phyloP scores from a whole-genome alignment of 352 stramenopile species.

The Globisporangium barbulae region DNA sequence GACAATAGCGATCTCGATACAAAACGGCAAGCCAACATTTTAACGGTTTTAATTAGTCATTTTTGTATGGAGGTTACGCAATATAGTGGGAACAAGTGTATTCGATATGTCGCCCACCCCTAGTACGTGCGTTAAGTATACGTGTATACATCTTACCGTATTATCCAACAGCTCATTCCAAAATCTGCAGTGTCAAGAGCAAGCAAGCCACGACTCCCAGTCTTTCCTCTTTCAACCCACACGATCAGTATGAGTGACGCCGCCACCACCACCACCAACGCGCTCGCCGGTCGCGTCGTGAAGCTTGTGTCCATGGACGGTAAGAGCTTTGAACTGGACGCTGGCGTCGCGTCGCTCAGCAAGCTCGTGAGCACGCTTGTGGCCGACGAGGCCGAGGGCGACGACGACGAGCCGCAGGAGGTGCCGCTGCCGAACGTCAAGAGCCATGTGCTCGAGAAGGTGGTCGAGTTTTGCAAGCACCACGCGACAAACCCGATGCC shows the following conservation, averaged over 20 bases:
- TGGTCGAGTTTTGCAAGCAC: conserved; percentile 23
- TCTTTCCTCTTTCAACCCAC: too few relatives aligned
- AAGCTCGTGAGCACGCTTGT: conserved; percentile 21
- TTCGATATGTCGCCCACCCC: too few relatives aligned
- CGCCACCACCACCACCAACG: background rate
- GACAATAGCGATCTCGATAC: too few relatives aligned
- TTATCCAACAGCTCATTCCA: background rate
- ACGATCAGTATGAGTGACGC: background rate
- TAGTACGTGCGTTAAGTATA: too few relatives aligned
- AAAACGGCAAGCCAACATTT: too few relatives aligned
- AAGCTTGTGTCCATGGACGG: conserved; percentile 22
- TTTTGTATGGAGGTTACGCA: too few relatives aligned
- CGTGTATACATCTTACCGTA: too few relatives aligned
- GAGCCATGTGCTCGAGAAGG: conserved; percentile 20
- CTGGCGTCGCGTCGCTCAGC: conserved; percentile 20
- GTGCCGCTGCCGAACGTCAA: conserved; percentile 28
- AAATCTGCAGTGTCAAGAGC: background rate
- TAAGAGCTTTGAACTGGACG: conserved; percentile 16
- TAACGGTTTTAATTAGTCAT: too few relatives aligned
- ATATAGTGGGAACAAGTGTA: too few relatives aligned
- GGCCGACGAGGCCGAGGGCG: conserved; percentile 12
- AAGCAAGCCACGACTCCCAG: background rate
- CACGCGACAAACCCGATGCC: conserved; percentile 22
- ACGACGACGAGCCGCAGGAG: conserved; percentile 19
- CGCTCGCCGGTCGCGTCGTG: conserved; percentile 12